These are phyloP conservation scores for Ceriops zippeliana DNA, from an alignment of 345 rosid genomes.

Conservation along the genomic window DNA sequence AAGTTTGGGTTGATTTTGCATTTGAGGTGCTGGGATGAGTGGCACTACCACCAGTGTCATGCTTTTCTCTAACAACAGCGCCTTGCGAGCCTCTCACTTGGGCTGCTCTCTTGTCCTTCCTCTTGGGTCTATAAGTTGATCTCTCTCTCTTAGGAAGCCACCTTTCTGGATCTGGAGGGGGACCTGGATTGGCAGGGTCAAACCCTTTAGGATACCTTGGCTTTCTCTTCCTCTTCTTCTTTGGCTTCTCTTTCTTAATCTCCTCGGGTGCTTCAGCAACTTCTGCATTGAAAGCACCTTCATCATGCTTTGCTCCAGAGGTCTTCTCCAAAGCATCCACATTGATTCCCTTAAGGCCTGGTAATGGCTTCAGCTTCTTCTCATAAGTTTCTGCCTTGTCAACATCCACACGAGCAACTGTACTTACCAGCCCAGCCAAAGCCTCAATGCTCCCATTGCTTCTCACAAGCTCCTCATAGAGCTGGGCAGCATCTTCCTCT, in stretches of 20 bases:
- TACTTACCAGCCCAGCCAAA: slow-evolving; percentile 78
- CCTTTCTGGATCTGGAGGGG: slow-evolving; percentile 96
- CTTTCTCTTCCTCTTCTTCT: slow-evolving; percentile 97
- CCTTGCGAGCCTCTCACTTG: slow-evolving; percentile 96
- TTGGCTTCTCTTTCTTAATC: slow-evolving; percentile 67
- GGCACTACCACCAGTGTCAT: slow-evolving; percentile 16
- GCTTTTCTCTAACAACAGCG: slow-evolving; percentile 35
- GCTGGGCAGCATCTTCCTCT: too few species aligned
- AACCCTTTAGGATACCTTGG: slow-evolving; percentile 98
- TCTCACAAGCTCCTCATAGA: slow-evolving; percentile 76
- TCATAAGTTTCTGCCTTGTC: slow-evolving; percentile 85
- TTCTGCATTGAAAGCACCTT: slow-evolving; percentile 36
- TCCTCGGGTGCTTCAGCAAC: slow-evolving; percentile 45
- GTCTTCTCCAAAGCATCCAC: slow-evolving; percentile 52
- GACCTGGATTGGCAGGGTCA: slow-evolving; percentile 93
- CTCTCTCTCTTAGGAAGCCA: slow-evolving; percentile 98
- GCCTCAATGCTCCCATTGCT: slow-evolving; percentile 66
- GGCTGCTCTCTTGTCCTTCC: slow-evolving; percentile 95
- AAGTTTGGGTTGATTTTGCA: slow-evolving; percentile 22
- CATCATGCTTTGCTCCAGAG: slow-evolving; percentile 78
- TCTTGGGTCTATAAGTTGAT: slow-evolving; percentile 86
- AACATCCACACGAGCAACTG: slow-evolving; percentile 70
- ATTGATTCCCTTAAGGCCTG: slow-evolving; percentile 28
- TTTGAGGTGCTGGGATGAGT: slow-evolving; percentile 18
- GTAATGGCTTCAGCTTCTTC: slow-evolving; percentile 72